Evolutionary conservation across 371 early-diverging fungal genomes (phyloP).

Genomic region (Coemansia sp.): DNA sequence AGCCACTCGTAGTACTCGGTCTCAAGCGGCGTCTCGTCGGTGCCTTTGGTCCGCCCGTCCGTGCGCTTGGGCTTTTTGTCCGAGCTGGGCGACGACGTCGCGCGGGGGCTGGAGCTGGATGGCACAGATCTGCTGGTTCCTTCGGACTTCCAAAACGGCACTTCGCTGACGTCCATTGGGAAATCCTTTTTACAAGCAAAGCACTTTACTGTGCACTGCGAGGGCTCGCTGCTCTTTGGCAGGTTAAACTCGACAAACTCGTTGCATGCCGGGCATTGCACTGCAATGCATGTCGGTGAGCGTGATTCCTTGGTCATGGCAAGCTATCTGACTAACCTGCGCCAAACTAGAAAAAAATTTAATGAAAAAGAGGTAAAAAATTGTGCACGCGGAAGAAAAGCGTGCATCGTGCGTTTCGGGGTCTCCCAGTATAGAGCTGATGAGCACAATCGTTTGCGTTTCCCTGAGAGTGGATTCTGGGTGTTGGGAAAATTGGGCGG

Average conservation of each 20-base stretch:
- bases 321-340: not conserved
- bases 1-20: conserved; percentile 89
- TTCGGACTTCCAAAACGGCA: conserved; percentile 48
- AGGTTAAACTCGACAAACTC: conserved; percentile 57
- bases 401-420: not conserved
- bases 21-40: conserved; percentile 67
- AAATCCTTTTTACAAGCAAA: conserved; percentile 44
- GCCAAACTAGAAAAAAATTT: not conserved
- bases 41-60: conserved; percentile 54
- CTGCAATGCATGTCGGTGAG: conserved; percentile 56
- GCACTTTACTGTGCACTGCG: conserved; percentile 31
- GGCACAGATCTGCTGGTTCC: not conserved
- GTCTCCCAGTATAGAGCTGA: not conserved
- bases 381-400: not conserved
- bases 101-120: conserved; percentile 13
- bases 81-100: not conserved
- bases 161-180: conserved; percentile 48
- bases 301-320: conserved; percentile 52
- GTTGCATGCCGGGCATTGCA: conserved; percentile 61
- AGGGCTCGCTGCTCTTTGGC: conserved; percentile 52
- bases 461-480: not conserved
- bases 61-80: conserved; percentile 29
- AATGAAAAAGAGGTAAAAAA: not conserved
- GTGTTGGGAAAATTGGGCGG: not conserved
- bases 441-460: not conserved